Percentiles rank a stretch among this genome's conserved stretches.
These are phyloP conservation scores for Pseudogymnoascus sp. DNA, from an alignment of 2,329 filamentous ascomycete species.

Conservation along the genomic window DNA sequence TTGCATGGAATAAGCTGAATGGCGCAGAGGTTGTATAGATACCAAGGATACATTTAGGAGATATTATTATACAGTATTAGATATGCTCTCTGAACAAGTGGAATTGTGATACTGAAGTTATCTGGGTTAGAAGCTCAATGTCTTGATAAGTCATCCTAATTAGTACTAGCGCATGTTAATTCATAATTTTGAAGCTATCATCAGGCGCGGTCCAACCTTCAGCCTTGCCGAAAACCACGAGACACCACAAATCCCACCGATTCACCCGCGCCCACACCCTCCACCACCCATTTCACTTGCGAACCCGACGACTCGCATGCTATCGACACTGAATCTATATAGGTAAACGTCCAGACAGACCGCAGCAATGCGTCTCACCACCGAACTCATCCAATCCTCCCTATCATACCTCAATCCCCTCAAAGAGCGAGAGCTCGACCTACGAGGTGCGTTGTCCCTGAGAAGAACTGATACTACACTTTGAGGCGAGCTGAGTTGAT, in stretches of 20 bases:
- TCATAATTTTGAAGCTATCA: conserved; percentile 8
- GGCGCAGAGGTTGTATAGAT: conserved; percentile 6
- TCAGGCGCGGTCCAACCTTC: conserved; percentile 6
- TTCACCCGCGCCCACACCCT: not conserved
- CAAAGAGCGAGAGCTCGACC: conserved; percentile 97
- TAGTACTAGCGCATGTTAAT: not conserved
- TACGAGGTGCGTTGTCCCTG: conserved; percentile 84
- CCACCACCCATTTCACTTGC: not conserved
- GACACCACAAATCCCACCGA: not conserved
- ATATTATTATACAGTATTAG: not conserved
- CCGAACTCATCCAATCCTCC: conserved; percentile 87
- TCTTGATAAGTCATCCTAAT: not conserved
- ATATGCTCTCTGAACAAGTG: not conserved
- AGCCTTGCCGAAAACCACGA: conserved; percentile 10
- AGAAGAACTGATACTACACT: conserved; percentile 95
- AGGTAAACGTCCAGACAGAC: conserved; percentile 10
- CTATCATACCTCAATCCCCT: conserved; percentile 98
- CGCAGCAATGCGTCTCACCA: conserved; percentile 78
- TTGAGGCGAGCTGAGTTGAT: conserved; percentile 75
- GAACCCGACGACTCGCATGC: not conserved
- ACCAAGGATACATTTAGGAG: conserved; percentile 1
- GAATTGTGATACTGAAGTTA: not conserved
- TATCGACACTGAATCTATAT: not conserved
- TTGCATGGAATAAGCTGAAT: not conserved
- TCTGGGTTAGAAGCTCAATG: not conserved